Percentiles rank a stretch among this genome's conserved stretches.
phyloP scores from a whole-genome alignment of 306 rosid species.

The Mucuna pruriens region DNA sequence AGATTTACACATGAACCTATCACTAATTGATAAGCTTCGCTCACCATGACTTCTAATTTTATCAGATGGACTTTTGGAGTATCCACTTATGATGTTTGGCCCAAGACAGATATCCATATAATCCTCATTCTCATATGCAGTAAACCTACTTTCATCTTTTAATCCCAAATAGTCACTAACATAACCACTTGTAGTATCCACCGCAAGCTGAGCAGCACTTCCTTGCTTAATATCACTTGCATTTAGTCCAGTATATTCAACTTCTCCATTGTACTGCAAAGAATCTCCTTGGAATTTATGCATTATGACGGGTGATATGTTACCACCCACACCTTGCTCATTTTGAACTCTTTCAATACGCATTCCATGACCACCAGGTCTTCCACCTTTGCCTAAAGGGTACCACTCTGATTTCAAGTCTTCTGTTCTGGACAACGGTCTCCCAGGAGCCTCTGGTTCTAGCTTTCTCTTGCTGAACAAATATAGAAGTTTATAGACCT shows the following conservation, averaged over 20 bases:
- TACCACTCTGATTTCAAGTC: slow-evolving; percentile 23
- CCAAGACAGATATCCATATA: slow-evolving; percentile 6
- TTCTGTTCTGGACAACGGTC: slow-evolving; percentile 22
- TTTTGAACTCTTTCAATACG: slow-evolving; percentile 19
- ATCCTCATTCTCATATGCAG: slow-evolving; percentile 31
- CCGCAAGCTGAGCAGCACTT: slow-evolving; percentile 17
- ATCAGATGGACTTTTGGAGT: slow-evolving; percentile 36
- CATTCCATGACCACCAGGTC: slow-evolving; percentile 39
- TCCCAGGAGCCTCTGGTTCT: slow-evolving; percentile 16
- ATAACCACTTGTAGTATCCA: slow-evolving; percentile 33
- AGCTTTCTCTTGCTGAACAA: slow-evolving; percentile 52
- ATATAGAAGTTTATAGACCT: slow-evolving; percentile 56
- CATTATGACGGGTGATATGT: neutral
- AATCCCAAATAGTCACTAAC: slow-evolving; percentile 24
- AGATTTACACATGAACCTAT: slow-evolving; percentile 35
- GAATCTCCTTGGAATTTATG: slow-evolving; percentile 40
- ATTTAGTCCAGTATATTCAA: slow-evolving; percentile 18
- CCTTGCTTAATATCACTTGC: slow-evolving; percentile 29
- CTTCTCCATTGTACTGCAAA: slow-evolving; percentile 3
- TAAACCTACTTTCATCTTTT: slow-evolving; percentile 33
- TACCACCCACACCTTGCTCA: slow-evolving; percentile 22
- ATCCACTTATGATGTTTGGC: slow-evolving; percentile 32
- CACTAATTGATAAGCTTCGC: slow-evolving; percentile 29
- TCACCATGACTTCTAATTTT: slow-evolving; percentile 27
- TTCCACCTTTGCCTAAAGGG: slow-evolving; percentile 23